Evolutionary conservation across 257 asterid species (phyloP), one percentile per base, ranked within the genome.

Genomic region (Gentiana straminea): DNA sequence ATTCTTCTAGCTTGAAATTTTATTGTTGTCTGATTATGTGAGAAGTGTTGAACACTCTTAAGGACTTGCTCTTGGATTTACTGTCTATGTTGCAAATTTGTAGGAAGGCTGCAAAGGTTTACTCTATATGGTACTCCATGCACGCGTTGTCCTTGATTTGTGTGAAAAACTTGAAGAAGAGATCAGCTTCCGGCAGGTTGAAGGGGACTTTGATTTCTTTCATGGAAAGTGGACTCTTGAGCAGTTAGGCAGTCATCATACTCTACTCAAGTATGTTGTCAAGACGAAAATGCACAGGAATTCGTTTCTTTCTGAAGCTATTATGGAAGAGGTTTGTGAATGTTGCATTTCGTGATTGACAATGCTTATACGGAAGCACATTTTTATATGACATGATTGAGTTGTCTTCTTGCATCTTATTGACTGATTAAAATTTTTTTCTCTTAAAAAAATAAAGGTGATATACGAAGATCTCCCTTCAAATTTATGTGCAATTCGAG

Each of bases 41-140:
- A 49, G 33, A 24, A 24, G 24, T 24, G 24, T 24, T 24, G 0
- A 24, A 24, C 24, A 24, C 24, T 24, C 24, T 24, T 24, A 24
- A 24, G 24, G 24, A 24, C 24, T 24, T 24, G 24, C 24, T 39
- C 45, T 39, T 39, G 45, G 1, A 5, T 39, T 41, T 7, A 41
- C 46, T 41, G 9, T 7, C 44, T 41, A 58, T 39, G 33, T 68
- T 63, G 55, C 65, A 45, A 47, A 15, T 65, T 39, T 68, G 70
- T 80, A 90, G 96, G 98, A 90, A 76, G 98, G 98, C 54, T 90
- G 98, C 94, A 90, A 90, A 73, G 98, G 94, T 46, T 80, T 86
- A 47, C 71, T 86, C 48, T 90, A 90, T 61, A 90, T 90, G 98
- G 96, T 86, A 59, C 95, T 90, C 60, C 98, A 90, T 72, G 98